Base-by-base conservation (phyloP, 148 eudicot genomes). In the Amaranthus hypochondriacus region DNA sequence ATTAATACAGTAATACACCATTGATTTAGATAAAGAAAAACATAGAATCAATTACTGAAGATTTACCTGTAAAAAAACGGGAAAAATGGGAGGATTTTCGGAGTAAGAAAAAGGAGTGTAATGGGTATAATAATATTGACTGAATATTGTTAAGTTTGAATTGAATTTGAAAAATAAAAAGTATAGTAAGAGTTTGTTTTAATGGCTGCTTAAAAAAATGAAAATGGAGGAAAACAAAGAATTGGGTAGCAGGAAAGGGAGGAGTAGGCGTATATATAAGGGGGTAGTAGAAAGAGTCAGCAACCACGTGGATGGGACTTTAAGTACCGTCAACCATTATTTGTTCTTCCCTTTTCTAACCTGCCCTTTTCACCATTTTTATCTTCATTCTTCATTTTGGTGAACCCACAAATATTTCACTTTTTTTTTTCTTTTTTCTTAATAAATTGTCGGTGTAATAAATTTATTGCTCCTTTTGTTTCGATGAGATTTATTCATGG, bases 271-370 rank as follows among this genome's bases (percentile, higher is more conserved):
- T 49, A 66, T 66, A 15, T 66, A 66, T 66, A 65, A 5, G 15
- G 15, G 53, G 4, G 4, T 1, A 10, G 3, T 0, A 4, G 5
- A 48, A 6, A 48, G 54, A 66, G 69, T 66, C 69, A 66, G 69
- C 69, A 66, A 66, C 69, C 69, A 66, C 69, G 69, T 66, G 69
- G 55, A 66, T 2, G 42, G 43, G 55, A 66, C 54, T 65, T 65
- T 6, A 14, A 48, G 4, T 62, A 62, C 66, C 66, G 66, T 62
- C 66, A 62, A 9, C 2, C 11, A 10, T 28, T 7, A 1, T 2
- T 12, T 8, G 12, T 18, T 2, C 12, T 8, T 61, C 39, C 39
- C 39, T 28, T 28, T 28, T 28, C 39, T 28, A 28, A 28, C 39
- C 39, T 28, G 39, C 39, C 39, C 1, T 28, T 28, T 28, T 28